Percentiles rank a stretch among this genome's conserved stretches.
Evolutionary conservation across 768 basidiomycete species (phyloP).

Genomic region (Leccinellum albellum): DNA sequence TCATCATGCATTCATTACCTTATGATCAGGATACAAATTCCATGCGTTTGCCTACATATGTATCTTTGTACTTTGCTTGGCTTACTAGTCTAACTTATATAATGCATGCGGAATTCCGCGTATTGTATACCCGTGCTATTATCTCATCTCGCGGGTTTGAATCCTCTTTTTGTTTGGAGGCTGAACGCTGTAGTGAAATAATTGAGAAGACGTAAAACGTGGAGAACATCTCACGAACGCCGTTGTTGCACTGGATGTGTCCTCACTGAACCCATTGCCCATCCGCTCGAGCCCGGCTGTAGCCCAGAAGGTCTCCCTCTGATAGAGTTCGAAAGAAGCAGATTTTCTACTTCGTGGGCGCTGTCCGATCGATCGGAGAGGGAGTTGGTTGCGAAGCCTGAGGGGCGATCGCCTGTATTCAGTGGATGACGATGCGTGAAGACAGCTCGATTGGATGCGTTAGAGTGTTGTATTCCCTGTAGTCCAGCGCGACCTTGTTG

Average conservation of each 20-base stretch:
- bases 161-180: constrained; percentile 40
- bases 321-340: constrained; percentile 39
- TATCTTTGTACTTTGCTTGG: constrained; percentile 17
- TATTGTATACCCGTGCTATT: not conserved
- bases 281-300: constrained; percentile 32
- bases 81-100: constrained; percentile 15
- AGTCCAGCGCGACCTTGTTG: constrained; percentile 33
- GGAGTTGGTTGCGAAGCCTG: constrained; percentile 43
- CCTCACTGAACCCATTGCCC: constrained; percentile 31
- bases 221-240: constrained; percentile 16
- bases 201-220: not conserved
- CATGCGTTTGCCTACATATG: constrained; percentile 13
- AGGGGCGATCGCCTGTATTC: constrained; percentile 35
- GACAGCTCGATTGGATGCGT: constrained; percentile 17
- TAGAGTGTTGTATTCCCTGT: constrained; percentile 25
- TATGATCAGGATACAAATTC: constrained; percentile 4
- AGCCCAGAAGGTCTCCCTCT: constrained; percentile 19
- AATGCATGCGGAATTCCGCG: constrained; percentile 4
- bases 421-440: constrained; percentile 43
- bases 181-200: constrained; percentile 39
- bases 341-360: constrained; percentile 67
- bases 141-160: constrained; percentile 41
- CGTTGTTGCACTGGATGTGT: constrained; percentile 24
- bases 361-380: constrained; percentile 62
- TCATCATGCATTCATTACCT: constrained; percentile 10